Base-by-base conservation (phyloP, 2,329 filamentous ascomycete species). In the Ascochyta rabiei region DNA sequence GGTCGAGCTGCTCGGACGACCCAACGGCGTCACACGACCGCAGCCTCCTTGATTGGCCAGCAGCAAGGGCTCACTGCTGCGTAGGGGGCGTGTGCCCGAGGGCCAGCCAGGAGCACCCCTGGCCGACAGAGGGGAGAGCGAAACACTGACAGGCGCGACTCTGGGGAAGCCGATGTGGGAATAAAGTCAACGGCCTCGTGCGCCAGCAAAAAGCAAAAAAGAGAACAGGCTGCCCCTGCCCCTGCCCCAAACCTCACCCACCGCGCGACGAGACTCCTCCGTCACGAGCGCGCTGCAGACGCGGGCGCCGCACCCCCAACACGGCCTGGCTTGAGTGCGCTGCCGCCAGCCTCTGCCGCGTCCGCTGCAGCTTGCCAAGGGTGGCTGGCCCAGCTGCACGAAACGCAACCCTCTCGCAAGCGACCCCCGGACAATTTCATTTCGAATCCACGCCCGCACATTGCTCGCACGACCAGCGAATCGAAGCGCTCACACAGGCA, bases 21-120 rank as follows among this genome's bases (percentile, higher is more conserved):
- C 34, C 53, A 51, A 48, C 51, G 46, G 46, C 37, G 50, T 58
- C 40, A 44, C 61, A 58, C 61, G 43, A 57, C 54, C 44, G 43
- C 48, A 39, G 31, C 35, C 56, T 53, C 49, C 48, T 39, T 53
- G 42, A 59, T 56, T 59, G 56, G 58, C 45, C 39, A 23, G 31
- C 45, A 46, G 42, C 40, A 56, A 60, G 55, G 53, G 57, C 37
- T 18, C 24, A 28, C 4, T 5, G 12, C 16, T 30, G 9, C 0
- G 7, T 10, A 9, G 2, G 10, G 26, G 26, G 38, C 19, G 41
- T 19, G 16, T 26, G 45, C 30, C 39, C 51, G 35, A 49, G 41
- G 46, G 30, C 26, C 35, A 16, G 31, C 23, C 52, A 57, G 58
- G 49, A 59, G 54, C 62, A 59, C 51, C 57, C 56, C 45, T 47